Conservation (phyloP, 2,329 filamentous ascomycete species). For the Stylonectria norvegica region DNA sequence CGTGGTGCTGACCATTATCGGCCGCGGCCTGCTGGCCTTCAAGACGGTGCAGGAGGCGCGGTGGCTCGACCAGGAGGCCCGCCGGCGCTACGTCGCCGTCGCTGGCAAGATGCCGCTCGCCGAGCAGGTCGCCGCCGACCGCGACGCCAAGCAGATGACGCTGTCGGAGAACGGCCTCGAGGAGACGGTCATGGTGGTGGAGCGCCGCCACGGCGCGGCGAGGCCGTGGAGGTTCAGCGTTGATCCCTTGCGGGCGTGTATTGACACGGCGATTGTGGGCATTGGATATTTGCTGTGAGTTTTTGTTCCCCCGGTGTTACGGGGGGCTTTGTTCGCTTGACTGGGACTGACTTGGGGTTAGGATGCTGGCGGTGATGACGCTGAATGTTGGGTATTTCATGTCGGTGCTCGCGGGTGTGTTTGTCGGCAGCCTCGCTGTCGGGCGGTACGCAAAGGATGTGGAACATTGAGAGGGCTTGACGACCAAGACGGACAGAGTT, state of each 20-base stretch:
- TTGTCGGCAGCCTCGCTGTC: constrained; percentile 79
- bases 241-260: constrained; percentile 67
- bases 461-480: constrained; percentile 41
- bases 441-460: constrained; percentile 61
- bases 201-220: constrained; percentile 48
- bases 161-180: constrained; percentile 72
- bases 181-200: constrained; percentile 73
- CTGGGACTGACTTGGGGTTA: constrained; percentile 34
- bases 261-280: constrained; percentile 70
- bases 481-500: no score
- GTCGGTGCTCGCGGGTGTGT: constrained; percentile 73
- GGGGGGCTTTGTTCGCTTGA: not conserved
- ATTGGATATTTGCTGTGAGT: constrained; percentile 84
- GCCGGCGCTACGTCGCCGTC: constrained; percentile 74
- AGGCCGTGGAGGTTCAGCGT: constrained; percentile 79
- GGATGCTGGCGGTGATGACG: constrained; percentile 91
- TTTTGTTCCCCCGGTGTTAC: not conserved
- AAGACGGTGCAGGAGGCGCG: constrained; percentile 60
- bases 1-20: constrained; percentile 67
- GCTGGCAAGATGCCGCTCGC: constrained; percentile 59
- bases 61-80: constrained; percentile 69
- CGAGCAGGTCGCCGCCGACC: constrained; percentile 56
- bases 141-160: constrained; percentile 61
- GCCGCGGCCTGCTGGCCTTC: constrained; percentile 68
- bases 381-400: constrained; percentile 83